Evolutionary conservation across 2,329 filamentous ascomycete species (phyloP).

Genomic region (Phyllosticta citrichinensis): DNA sequence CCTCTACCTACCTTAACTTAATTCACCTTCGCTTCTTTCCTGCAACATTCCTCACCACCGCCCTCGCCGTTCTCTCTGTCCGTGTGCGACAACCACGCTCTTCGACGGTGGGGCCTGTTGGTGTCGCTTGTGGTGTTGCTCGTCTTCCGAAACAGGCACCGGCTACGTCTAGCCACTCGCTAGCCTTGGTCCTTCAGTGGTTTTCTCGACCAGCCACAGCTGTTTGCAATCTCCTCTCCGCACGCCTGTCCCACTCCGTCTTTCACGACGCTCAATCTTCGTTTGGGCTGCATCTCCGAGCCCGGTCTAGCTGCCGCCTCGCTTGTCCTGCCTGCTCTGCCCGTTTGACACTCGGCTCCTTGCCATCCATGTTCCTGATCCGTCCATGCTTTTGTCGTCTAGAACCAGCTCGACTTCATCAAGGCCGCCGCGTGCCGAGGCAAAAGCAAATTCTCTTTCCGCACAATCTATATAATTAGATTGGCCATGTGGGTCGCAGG

Average conservation of each 20-base stretch:
- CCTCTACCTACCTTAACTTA: background rate
- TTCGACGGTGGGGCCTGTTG: background rate
- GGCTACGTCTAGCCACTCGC: background rate
- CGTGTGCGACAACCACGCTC: background rate
- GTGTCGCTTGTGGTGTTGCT: background rate
- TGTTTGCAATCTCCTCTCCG: background rate
- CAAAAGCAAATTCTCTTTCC: background rate
- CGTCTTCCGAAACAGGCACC: background rate
- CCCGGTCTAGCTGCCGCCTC: background rate
- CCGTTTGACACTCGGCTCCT: background rate
- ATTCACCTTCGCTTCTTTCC: background rate
- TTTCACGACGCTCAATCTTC: background rate
- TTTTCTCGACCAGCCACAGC: background rate
- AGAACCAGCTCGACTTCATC: background rate
- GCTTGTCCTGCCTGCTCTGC: background rate
- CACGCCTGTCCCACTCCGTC: background rate
- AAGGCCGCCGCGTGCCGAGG: background rate
- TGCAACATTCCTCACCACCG: background rate
- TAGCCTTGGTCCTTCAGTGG: background rate
- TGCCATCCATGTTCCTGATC: background rate
- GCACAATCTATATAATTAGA: background rate
- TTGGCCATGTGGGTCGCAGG: background rate
- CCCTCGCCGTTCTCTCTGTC: background rate
- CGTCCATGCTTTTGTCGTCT: background rate
- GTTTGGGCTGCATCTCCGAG: background rate